Evolutionary conservation across 2,329 filamentous ascomycete species (phyloP).

Genomic region (Fusarium miscanthi): DNA sequence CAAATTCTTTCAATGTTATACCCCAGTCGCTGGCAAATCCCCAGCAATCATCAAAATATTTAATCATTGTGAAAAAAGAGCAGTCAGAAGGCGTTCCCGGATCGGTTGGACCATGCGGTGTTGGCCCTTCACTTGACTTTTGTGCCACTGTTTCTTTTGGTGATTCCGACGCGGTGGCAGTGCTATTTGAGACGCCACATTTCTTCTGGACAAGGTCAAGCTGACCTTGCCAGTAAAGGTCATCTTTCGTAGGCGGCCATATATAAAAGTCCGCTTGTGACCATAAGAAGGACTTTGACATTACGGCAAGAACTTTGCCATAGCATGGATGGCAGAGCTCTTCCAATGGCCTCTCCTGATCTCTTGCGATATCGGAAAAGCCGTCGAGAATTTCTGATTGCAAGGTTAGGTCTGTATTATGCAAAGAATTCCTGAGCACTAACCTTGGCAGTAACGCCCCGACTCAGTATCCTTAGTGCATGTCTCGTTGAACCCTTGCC

Average conservation of each 20-base stretch:
- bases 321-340: conserved; percentile 5
- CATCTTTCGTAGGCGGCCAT: background rate
- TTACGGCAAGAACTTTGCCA: background rate
- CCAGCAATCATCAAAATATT: background rate
- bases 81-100: background rate
- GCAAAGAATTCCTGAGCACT: rapidly evolving
- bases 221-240: background rate
- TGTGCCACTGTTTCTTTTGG: background rate
- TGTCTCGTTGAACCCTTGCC: background rate
- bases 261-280: background rate
- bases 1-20: background rate
- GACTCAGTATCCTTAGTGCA: background rate
- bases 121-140: background rate
- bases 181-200: background rate
- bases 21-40: background rate
- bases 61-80: background rate
- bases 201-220: background rate
- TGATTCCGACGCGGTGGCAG: background rate
- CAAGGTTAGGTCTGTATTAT: background rate
- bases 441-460: background rate
- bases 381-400: background rate
- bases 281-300: background rate
- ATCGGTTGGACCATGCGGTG: background rate
- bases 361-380: background rate
- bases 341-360: background rate